Evolutionary conservation across 495 filamentous ascomycete species (phyloP).

Genomic region (Xylaria flabelliformis): DNA sequence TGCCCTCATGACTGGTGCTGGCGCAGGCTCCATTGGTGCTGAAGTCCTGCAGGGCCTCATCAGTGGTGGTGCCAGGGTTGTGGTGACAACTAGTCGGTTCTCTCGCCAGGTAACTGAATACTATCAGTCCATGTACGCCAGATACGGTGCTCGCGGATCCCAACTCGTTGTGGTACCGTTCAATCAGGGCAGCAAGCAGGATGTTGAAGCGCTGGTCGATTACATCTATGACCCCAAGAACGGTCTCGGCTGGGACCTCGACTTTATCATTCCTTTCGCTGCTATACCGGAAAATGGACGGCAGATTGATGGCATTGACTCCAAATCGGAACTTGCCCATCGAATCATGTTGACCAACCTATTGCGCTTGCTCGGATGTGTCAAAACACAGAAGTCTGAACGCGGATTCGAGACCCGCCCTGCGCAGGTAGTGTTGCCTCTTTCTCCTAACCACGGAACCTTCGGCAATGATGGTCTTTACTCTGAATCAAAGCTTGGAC

Average conservation of each 20-base stretch:
- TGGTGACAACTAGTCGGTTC: slow-evolving; percentile 95
- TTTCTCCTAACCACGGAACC: slow-evolving; percentile 98
- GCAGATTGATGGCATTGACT: slow-evolving; percentile 96
- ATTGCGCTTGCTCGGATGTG: slow-evolving; percentile 83
- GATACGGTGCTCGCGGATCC: slow-evolving; percentile 90
- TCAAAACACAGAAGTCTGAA: slow-evolving; percentile 87
- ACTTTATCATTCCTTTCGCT: slow-evolving; percentile 95
- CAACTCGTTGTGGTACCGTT: slow-evolving; percentile 98
- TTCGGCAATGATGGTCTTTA: slow-evolving; percentile 98
- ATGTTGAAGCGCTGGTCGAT: slow-evolving; percentile 88
- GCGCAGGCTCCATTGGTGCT: slow-evolving; percentile 97
- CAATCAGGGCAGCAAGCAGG: slow-evolving; percentile 98
- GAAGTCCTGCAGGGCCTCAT: slow-evolving; percentile 96
- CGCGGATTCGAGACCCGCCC: slow-evolving; percentile 93
- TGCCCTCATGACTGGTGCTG: slow-evolving; percentile 97
- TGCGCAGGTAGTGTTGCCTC: slow-evolving; percentile 92
- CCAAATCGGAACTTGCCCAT: slow-evolving; percentile 96
- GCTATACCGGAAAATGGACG: slow-evolving; percentile 97
- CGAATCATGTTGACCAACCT: slow-evolving; percentile 99
- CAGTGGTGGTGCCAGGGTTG: slow-evolving; percentile 92
- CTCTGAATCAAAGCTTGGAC: slow-evolving; percentile 94
- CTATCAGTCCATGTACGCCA: slow-evolving; percentile 97
- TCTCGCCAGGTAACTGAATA: slow-evolving; percentile 98
- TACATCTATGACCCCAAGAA: slow-evolving; percentile 98
- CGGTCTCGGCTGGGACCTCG: slow-evolving; percentile 96